Conservation (phyloP, 1,139 yeast genomes). For the Geotrichum australiense region DNA sequence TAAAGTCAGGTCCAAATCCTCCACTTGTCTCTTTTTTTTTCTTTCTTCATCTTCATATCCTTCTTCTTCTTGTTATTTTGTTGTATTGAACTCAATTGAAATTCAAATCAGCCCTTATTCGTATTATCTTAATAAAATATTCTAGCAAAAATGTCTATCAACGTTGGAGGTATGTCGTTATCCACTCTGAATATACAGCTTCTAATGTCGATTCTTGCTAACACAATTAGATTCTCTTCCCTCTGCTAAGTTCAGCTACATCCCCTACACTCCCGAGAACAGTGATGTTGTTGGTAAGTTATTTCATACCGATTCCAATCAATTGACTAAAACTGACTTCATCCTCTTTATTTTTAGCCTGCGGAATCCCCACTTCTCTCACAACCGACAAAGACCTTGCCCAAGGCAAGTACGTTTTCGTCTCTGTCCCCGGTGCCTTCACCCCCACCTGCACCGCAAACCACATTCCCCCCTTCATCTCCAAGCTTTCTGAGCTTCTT, state of each 20-base stretch:
- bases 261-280: conserved; percentile 45
- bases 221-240: conserved; percentile 38
- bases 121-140: too few species aligned
- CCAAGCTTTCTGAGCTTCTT: conserved; percentile 47
- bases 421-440: conserved; percentile 87
- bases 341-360: conserved; percentile 28
- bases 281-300: conserved; percentile 40
- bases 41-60: too few species aligned
- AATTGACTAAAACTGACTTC: neutral
- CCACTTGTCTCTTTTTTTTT: too few species aligned
- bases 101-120: too few species aligned
- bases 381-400: conserved; percentile 44
- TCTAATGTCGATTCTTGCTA: neutral
- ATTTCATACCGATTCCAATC: conserved; percentile 24
- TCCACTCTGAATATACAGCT: neutral
- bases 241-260: conserved; percentile 47
- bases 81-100: too few species aligned
- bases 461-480: conserved; percentile 72
- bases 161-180: conserved; percentile 21
- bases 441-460: conserved; percentile 80
- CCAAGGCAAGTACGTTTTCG: conserved; percentile 55
- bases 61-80: too few species aligned
- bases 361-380: conserved; percentile 47
- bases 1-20: too few species aligned
- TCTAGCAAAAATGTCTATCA: conserved; percentile 14